Evolutionary conservation across 2,329 filamentous ascomycete species (phyloP), one percentile per base, ranked within the genome.

Genomic region (Lachnellula arida): DNA sequence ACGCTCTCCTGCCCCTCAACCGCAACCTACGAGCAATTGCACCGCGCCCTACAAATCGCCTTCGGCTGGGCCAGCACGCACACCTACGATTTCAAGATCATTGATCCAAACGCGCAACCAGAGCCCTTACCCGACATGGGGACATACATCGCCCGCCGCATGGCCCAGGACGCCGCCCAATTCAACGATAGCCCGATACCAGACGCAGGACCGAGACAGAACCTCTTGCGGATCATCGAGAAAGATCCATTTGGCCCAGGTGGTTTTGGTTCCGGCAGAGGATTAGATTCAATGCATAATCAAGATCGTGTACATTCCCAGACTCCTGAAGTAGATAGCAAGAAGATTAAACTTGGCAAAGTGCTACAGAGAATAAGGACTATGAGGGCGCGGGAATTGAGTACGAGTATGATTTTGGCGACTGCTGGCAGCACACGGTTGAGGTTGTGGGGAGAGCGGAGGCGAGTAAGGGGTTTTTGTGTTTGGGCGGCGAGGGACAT

Each of bases 331-430:
- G 19, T 51, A n/a, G 37, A 42, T 28, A 44, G 23, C 15, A 15
- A 42, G 23, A 43, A 51, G 42, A 51, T 51, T 11, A 51, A 51
- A 19, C 12, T 51, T 11, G 3, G 14, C 5, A 44, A 51, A 23
- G 49, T 51, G n/a, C 28, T 53, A 9, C 43, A n/a, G n/a, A 53
- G n/a, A 37, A 53, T 12, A 53, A 48, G 28, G 46, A 54, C 23
- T 49, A 54, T 43, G 14, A 7, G 11, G 17, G 35, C 35, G 34
- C 44, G 34, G 15, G 11, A 22, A 28, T 62, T 17, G 40, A 49
- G 25, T 69, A 69, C 51, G 59, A 60, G 34, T 69, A 70, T 47
- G 67, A 69, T 50, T 62, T 62, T 43, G 63, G 61, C 12, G 63
- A 68, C 42, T 28, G 52, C 3, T 70, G 67, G 67, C 57, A 54